Percentiles rank a stretch among this genome's conserved stretches.
These are phyloP conservation scores for Abrus pulchellus DNA, from an alignment of 306 rosid genomes.

Conservation along the genomic window DNA sequence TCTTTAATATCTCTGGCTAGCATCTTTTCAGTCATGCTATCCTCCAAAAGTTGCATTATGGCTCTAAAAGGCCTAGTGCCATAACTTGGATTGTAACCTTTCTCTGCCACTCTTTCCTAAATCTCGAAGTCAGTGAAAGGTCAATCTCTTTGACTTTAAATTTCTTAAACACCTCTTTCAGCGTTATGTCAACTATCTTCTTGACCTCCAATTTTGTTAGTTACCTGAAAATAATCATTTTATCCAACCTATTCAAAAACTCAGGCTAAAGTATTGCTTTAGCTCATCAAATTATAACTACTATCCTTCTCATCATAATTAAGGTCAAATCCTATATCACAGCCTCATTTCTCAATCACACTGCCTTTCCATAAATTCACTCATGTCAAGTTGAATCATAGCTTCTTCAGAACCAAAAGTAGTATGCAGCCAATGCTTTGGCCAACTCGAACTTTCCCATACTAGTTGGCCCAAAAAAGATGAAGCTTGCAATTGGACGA, in stretches of 20 bases:
- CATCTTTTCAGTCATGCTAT: constrained; percentile 99
- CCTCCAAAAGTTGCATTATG: constrained; percentile 96
- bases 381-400: constrained; percentile 97
- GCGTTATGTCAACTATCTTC: constrained; percentile 93
- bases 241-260: constrained; percentile 91
- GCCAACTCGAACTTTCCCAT: constrained; percentile 97
- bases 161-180: constrained; percentile 88
- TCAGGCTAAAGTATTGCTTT: constrained; percentile 95
- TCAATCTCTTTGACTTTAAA: constrained; percentile 80
- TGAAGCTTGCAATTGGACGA: constrained; percentile 98
- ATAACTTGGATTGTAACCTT: constrained; percentile 94
- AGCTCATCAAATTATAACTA: constrained; percentile 91
- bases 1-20: constrained; percentile 94
- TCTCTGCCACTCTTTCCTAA: constrained; percentile 90
- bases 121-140: constrained; percentile 92
- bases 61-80: constrained; percentile 99
- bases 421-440: constrained; percentile 94
- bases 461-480: constrained; percentile 98
- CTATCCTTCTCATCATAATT: constrained; percentile 95
- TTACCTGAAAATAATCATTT: constrained; percentile 95
- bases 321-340: constrained; percentile 85
- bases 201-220: constrained; percentile 96
- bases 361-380: constrained; percentile 99
- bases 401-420: constrained; percentile 98
- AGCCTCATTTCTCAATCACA: constrained; percentile 97